Percentiles rank a stretch among this genome's conserved stretches.
Evolutionary conservation across 805 yeast genomes (phyloP).

Genomic region (Ogataea trehalophila): DNA sequence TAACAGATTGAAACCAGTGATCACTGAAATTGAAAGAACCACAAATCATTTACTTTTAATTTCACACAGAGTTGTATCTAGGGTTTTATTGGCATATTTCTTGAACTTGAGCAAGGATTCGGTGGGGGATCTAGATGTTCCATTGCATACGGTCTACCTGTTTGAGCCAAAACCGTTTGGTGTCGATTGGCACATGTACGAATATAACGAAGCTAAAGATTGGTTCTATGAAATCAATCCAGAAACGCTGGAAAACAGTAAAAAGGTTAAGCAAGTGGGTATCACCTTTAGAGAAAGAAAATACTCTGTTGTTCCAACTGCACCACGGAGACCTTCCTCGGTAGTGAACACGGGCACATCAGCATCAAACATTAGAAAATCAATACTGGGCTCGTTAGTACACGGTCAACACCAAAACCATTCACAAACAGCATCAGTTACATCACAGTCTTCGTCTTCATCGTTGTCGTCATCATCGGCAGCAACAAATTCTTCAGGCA

Average conservation of each 20-base stretch:
- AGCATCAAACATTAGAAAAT: not conserved
- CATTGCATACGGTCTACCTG: conserved; percentile 84
- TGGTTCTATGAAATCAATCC: conserved; percentile 67
- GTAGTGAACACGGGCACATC: not conserved
- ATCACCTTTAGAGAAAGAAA: conserved; percentile 65
- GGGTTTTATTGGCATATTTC: conserved; percentile 84
- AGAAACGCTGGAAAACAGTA: conserved; percentile 40
- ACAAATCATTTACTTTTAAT: conserved; percentile 79
- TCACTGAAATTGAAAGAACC: conserved; percentile 88
- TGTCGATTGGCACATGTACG: conserved; percentile 87
- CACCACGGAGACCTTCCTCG: conserved; percentile 38
- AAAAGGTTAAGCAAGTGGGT: conserved; percentile 65
- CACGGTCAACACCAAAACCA: not conserved
- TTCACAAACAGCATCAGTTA: not conserved
- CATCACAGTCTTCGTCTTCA: not conserved
- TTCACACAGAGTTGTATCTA: conserved; percentile 86
- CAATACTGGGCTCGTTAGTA: not conserved
- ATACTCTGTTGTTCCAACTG: conserved; percentile 73
- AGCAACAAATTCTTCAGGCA: not conserved
- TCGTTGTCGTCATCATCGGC: not conserved
- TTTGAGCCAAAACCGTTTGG: conserved; percentile 94
- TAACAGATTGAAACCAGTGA: conserved; percentile 81
- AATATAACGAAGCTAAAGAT: conserved; percentile 72
- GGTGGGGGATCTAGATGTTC: conserved; percentile 88
- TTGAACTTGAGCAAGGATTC: conserved; percentile 74